These are phyloP conservation scores for Coemansia erecta DNA, from an alignment of 192 early-diverging fungal species.

Conservation along the genomic window DNA sequence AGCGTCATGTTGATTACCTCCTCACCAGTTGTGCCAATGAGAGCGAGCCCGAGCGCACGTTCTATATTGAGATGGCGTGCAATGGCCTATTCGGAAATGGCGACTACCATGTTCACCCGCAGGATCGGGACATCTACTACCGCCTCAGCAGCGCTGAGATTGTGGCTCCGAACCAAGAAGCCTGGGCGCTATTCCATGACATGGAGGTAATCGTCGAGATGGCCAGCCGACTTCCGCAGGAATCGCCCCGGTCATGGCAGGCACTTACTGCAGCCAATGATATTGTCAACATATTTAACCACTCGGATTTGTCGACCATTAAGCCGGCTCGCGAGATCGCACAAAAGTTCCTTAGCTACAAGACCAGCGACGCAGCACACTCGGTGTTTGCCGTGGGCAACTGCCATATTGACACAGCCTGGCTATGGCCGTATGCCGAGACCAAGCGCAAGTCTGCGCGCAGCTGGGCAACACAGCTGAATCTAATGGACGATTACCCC, in stretches of 20 bases:
- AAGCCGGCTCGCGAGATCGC: constrained; percentile 55
- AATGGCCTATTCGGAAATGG: constrained; percentile 92
- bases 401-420: constrained; percentile 87
- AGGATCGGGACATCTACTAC: constrained; percentile 68
- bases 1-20: constrained; percentile 59
- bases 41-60: constrained; percentile 56
- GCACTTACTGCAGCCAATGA: constrained; percentile 78
- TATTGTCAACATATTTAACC: constrained; percentile 75
- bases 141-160: constrained; percentile 63
- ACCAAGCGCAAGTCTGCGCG: constrained; percentile 89
- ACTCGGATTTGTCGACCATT: constrained; percentile 42
- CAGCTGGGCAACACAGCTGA: constrained; percentile 75
- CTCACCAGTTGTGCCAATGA: constrained; percentile 42
- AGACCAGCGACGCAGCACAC: constrained; percentile 60
- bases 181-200: constrained; percentile 72
- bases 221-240: constrained; percentile 68
- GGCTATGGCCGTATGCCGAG: constrained; percentile 96
- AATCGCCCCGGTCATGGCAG: constrained; percentile 69
- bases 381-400: constrained; percentile 88
- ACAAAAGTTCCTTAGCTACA: constrained; percentile 64
- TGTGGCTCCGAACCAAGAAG: constrained; percentile 66
- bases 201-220: constrained; percentile 78
- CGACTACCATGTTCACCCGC: constrained; percentile 58
- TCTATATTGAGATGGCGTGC: constrained; percentile 89
- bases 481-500: constrained; percentile 84